Base-by-base conservation (phyloP, 1,284 basidiomycete species). In the Boletus smithii region DNA sequence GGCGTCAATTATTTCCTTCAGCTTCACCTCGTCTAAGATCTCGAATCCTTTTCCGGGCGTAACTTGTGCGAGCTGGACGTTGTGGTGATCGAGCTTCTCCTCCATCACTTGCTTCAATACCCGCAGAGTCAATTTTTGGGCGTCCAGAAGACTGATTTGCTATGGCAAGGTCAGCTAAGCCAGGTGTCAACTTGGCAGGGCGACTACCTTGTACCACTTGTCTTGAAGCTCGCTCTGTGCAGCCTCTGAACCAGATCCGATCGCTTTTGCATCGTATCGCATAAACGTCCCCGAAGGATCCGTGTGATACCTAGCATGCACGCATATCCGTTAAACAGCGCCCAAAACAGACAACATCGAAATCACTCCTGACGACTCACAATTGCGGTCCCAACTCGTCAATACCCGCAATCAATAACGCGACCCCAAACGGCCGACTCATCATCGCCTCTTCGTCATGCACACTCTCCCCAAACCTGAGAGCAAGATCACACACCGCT, bases 51-150 rank as follows among this genome's bases (percentile, higher is more conserved):
- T 79, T 38, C 72, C 75, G 38, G 71, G 68, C 48, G 91, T 92
- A 16, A 95, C 92, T 78, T 95, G 91, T 44, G 95, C 95, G 18
- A 99, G 77, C 70, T 99, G 95, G 18, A 99, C 94, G 61, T n/a
- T n/a, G n/a, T n/a, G n/a, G n/a, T n/a, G n/a, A n/a, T n/a, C n/a
- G n/a, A n/a, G n/a, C n/a, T n/a, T n/a, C n/a, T 97, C 97, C 70
- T 99, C 97, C 97, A 99, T 99, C 40, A 99, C 97, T 73, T 99
- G 95, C 74, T 98, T 98, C 55, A 99, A 73, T 35, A 97, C 91
- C 54, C 86, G 86, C 52, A 99, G 73, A 10, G 91, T 88, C 50
- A 99, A 73, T 27, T 82, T 75, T 58, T 95, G 89, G 2, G 95
- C 97, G 67, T 98, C 94, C 54, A 79, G 73, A 23, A 99, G 74